A percentile compares a stretch with the other conserved stretches of the same genome.
These are phyloP conservation scores for Trichophyton schoenleinii DNA, from an alignment of 2,329 filamentous ascomycete genomes.

Conservation along the genomic window DNA sequence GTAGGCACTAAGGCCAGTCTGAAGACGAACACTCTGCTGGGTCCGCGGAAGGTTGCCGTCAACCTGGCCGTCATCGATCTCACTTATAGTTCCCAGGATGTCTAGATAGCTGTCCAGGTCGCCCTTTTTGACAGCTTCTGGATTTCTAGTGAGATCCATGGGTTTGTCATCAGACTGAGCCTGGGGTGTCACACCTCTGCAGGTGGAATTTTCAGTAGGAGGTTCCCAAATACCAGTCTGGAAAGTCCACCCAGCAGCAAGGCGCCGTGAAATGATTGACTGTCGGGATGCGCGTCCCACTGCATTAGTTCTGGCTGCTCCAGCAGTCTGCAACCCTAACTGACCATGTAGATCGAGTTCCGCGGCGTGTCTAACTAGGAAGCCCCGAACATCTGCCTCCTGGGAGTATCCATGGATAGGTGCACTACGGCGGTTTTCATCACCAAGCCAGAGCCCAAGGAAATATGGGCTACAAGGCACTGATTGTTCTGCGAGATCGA, in stretches of 20 bases:
- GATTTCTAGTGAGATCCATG: background rate
- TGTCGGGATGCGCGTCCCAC: background rate
- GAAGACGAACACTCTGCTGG: constrained; percentile 6
- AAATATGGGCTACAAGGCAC: constrained; percentile 15
- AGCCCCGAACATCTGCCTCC: constrained; percentile 10
- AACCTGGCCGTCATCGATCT: background rate
- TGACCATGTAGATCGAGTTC: constrained; percentile 8
- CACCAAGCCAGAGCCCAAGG: constrained; percentile 17
- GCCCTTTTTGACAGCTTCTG: background rate
- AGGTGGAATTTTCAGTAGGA: background rate
- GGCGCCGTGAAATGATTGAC: constrained; percentile 5
- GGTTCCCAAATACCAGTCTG: background rate
- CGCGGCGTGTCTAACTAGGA: constrained; percentile 10
- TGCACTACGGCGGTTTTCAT: constrained; percentile 7
- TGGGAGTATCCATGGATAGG: constrained; percentile 2
- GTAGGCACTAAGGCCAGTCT: constrained; percentile 9
- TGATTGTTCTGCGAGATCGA: constrained; percentile 18
- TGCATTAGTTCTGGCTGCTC: background rate
- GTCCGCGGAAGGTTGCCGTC: background rate
- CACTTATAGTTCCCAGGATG: background rate
- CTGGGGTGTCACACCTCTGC: background rate
- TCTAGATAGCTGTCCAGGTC: background rate
- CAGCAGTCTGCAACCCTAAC: background rate
- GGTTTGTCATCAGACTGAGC: background rate
- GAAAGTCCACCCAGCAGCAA: constrained; percentile 2